A percentile compares a stretch with the other conserved stretches of the same genome.
phyloP scores from a whole-genome alignment of 176 grass and related monocot genomes.

The Poa pratensis region DNA sequence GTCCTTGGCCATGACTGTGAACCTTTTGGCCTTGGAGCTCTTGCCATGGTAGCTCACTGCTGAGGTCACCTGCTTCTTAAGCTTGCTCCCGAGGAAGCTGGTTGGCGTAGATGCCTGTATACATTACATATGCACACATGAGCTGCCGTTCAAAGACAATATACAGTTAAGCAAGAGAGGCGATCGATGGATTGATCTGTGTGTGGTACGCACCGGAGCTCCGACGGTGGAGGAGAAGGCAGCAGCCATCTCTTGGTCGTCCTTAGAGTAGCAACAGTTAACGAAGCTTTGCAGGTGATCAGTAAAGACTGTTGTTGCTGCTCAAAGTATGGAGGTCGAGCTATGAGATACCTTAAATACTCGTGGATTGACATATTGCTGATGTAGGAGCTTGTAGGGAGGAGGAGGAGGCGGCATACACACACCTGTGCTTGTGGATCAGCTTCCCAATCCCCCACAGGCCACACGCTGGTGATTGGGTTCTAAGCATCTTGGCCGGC shows the following conservation, averaged over 20 bases:
- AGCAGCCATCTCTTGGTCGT: conserved; percentile 57
- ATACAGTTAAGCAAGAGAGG: neutral
- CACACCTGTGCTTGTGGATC: conserved; percentile 56
- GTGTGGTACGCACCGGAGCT: conserved; percentile 53
- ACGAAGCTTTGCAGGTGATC: neutral
- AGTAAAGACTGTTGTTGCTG: conserved; percentile 15
- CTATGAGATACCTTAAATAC: conserved; percentile 42
- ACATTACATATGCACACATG: neutral
- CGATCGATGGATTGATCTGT: neutral
- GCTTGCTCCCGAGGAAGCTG: conserved; percentile 51
- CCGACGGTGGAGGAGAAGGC: conserved; percentile 78
- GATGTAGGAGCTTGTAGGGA: neutral
- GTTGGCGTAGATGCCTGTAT: conserved; percentile 49
- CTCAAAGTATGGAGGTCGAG: conserved; percentile 46
- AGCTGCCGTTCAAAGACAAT: neutral
- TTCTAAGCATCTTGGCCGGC: conserved; percentile 44
- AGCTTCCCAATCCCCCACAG: conserved; percentile 38
- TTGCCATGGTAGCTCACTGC: conserved; percentile 56
- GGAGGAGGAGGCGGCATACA: neutral
- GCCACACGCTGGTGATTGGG: conserved; percentile 85
- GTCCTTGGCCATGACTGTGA: conserved; percentile 60
- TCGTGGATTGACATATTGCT: conserved; percentile 4
- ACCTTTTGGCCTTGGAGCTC: conserved; percentile 43
- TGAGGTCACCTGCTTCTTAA: conserved; percentile 50
- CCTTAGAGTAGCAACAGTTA: neutral